phyloP scores from a whole-genome alignment of 805 yeast genomes.

The Candida succiphila region DNA sequence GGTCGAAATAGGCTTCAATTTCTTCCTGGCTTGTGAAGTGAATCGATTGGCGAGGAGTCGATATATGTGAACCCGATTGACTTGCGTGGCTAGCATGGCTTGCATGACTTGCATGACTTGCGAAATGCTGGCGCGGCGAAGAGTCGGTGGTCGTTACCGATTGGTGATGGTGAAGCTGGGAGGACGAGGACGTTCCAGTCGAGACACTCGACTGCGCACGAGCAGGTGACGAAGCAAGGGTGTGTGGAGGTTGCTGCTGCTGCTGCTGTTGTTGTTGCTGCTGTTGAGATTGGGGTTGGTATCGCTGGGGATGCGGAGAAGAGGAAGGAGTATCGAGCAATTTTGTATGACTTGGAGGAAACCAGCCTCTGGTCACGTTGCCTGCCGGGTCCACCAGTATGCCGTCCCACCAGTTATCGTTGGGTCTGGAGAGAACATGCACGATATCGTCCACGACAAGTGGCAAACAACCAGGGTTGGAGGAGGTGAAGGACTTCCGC shows the following conservation, averaged over 20 bases:
- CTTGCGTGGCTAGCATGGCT: too few relatives aligned
- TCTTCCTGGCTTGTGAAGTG: constrained; percentile 17
- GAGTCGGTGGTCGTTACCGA: not conserved
- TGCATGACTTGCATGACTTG: not conserved
- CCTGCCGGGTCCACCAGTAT: constrained; percentile 30
- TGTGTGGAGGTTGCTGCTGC: constrained; percentile 17
- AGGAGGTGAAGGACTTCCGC: constrained; percentile 43
- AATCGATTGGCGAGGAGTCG: constrained; percentile 1
- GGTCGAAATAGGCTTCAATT: constrained; percentile 15
- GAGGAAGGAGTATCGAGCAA: constrained; percentile 1
- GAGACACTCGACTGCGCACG: not conserved
- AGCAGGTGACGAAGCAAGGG: not conserved
- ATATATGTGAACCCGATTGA: not conserved
- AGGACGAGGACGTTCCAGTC: not conserved
- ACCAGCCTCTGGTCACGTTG: constrained; percentile 66
- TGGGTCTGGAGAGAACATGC: constrained; percentile 54
- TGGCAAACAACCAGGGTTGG: constrained; percentile 36
- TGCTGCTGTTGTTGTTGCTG: constrained; percentile 14
- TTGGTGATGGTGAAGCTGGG: not conserved
- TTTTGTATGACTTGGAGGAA: constrained; percentile 58
- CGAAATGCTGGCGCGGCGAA: constrained; percentile 2
- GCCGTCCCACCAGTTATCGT: constrained; percentile 88
- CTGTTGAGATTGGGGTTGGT: constrained; percentile 12
- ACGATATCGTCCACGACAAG: constrained; percentile 59
- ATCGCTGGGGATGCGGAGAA: too few relatives aligned